These are phyloP conservation scores for Cordyceps cicadae DNA, from an alignment of 2,329 filamentous ascomycete genomes.

Conservation along the genomic window DNA sequence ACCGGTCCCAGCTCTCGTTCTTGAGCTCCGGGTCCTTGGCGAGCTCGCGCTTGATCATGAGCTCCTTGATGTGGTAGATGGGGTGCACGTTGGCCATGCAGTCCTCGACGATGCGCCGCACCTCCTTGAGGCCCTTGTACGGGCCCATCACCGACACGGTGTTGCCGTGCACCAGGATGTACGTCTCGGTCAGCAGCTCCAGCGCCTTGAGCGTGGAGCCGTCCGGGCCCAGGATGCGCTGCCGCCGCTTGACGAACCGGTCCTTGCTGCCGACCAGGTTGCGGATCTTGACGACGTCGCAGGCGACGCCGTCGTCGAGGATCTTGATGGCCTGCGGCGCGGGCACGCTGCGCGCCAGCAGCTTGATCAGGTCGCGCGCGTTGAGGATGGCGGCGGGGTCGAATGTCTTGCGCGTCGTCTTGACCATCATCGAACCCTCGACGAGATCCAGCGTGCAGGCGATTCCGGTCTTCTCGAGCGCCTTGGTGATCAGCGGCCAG, in stretches of 20 bases:
- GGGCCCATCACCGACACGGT: conserved; percentile 88
- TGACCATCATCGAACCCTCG: conserved; percentile 93
- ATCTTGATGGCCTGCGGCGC: conserved; percentile 92
- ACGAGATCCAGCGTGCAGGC: conserved; percentile 89
- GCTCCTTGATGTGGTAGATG: conserved; percentile 69
- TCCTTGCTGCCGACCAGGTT: conserved; percentile 89
- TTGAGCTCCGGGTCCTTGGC: conserved; percentile 81
- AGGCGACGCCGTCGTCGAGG: conserved; percentile 81
- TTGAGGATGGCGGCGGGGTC: conserved; percentile 92
- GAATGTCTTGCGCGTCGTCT: conserved; percentile 84
- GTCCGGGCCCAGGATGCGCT: conserved; percentile 84
- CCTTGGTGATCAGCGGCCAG: conserved; percentile 84
- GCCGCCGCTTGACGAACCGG: conserved; percentile 86
- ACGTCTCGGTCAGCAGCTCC: conserved; percentile 82
- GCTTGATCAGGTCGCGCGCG: conserved; percentile 86
- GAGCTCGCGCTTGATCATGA: conserved; percentile 89
- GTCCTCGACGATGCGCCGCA: conserved; percentile 82
- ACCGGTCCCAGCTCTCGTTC: conserved; percentile 89
- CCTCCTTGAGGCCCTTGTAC: conserved; percentile 88
- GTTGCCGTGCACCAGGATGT: conserved; percentile 93
- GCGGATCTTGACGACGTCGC: conserved; percentile 93
- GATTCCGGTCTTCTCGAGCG: conserved; percentile 80
- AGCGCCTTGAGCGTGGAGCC: conserved; percentile 91
- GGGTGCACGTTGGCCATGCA: conserved; percentile 97
- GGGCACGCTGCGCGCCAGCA: conserved; percentile 84